Evolutionary conservation across 768 basidiomycete genomes (phyloP).

Genomic region (Lactarius deliciosus): DNA sequence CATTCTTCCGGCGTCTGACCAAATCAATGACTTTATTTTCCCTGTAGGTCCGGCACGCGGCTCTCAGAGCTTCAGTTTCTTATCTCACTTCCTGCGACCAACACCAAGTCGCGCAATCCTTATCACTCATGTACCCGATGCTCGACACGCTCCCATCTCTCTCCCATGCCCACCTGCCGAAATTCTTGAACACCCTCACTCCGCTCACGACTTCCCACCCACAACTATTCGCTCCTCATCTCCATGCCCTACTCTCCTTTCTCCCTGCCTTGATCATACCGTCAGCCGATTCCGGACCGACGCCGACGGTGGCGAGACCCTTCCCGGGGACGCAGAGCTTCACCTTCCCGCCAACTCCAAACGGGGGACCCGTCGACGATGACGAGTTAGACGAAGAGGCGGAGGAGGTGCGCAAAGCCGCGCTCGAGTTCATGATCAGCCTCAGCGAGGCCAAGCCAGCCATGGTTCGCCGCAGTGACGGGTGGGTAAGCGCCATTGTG

Average conservation of each 20-base stretch:
- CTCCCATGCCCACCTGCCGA: slow-evolving; percentile 53
- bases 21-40: neutral
- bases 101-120: slow-evolving; percentile 58
- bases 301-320: slow-evolving; percentile 51
- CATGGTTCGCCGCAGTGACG: slow-evolving; percentile 66
- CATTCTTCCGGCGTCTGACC: neutral
- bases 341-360: slow-evolving; percentile 42
- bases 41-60: slow-evolving; percentile 66
- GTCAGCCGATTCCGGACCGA: slow-evolving; percentile 51
- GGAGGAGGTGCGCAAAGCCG: slow-evolving; percentile 66
- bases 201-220: slow-evolving; percentile 70
- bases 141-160: slow-evolving; percentile 70
- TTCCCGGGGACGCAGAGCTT: slow-evolving; percentile 39
- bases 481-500: slow-evolving; percentile 70
- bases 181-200: slow-evolving; percentile 66
- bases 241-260: slow-evolving; percentile 65
- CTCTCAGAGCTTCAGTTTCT: slow-evolving; percentile 65
- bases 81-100: slow-evolving; percentile 66
- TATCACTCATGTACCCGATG: slow-evolving; percentile 65
- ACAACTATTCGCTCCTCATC: slow-evolving; percentile 69
- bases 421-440: slow-evolving; percentile 80
- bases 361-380: slow-evolving; percentile 38
- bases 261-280: slow-evolving; percentile 72
- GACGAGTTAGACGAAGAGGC: slow-evolving; percentile 60
- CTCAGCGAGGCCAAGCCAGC: slow-evolving; percentile 71